Evolutionary conservation across 306 rosid genomes (phyloP), one percentile per base, ranked within the genome.

Genomic region (Castanea sativa): DNA sequence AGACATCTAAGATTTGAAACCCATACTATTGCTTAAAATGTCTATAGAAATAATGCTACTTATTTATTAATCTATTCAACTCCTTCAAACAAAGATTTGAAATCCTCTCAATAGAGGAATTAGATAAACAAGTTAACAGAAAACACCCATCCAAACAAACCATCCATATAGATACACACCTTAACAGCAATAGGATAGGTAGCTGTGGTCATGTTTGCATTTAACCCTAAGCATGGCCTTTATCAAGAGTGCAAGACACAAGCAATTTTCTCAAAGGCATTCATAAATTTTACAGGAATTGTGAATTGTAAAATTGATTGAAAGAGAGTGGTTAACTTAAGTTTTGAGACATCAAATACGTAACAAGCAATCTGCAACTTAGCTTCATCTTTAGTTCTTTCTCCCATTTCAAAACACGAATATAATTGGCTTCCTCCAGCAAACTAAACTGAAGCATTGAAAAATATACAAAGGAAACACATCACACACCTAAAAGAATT

Each of bases 401-500:
- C 45, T 76, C 45, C 78, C 79, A 76, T 68, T 27, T 77, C 69
- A 68, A 16, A 77, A 75, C 23, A 41, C 38, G 61, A 81, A 76
- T 5, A 65, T 63, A 80, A 86, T 80, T 83, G 21, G 70, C 84
- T 32, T 83, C 82, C 84, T 77, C 68, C 80, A 70, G 75, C 88
- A 85, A 85, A 85, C 85, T 77, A 67, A 73, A 79, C 83, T 72
- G 55, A 63, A 83, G 76, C 71, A 71, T 85, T 79, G 73, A 23
- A 78, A 73, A 74, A 89, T 94, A 76, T 89, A 87, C 89, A 85
- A 81, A 78, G 25, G 38, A 73, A 86, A 86, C 76, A 80, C 69
- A 73, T 78, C 91, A 84, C 79, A 85, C 61, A 87, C 88, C 81
- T 84, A 68, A 86, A 87, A 89, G 84, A 88, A 69, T 85, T 89